Percentiles rank a stretch among this genome's conserved stretches.
Conservation (phyloP, 192 early-diverging fungal genomes). For the Coemansia sp. region DNA sequence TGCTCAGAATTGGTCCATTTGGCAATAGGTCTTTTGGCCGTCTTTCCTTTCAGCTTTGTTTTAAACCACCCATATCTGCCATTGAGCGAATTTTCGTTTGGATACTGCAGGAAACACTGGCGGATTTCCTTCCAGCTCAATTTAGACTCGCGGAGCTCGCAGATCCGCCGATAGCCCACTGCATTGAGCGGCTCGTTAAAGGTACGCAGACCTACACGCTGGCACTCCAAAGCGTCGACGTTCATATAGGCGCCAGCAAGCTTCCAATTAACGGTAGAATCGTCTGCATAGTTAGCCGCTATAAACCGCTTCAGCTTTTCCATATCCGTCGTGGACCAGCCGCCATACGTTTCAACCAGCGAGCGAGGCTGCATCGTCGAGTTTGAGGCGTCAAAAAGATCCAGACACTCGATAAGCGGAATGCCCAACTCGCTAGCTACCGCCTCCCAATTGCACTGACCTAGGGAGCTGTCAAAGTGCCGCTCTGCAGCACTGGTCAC, state of each 20-base stretch:
- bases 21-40: not conserved
- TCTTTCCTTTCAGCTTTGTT: not conserved
- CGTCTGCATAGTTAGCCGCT: too few species aligned
- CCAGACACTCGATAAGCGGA: too few species aligned
- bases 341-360: too few species aligned
- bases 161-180: not conserved
- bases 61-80: not conserved
- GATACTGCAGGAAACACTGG: not conserved
- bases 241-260: not conserved
- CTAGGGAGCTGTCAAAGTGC: too few species aligned
- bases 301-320: too few species aligned
- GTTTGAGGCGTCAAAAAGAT: too few species aligned
- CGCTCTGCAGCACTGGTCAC: too few species aligned
- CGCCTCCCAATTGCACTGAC: too few species aligned
- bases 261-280: not conserved
- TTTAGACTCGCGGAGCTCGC: not conserved
- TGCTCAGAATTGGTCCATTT: not conserved
- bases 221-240: too few species aligned
- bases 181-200: not conserved
- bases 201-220: not conserved
- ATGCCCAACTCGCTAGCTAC: too few species aligned
- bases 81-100: not conserved
- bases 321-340: too few species aligned
- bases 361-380: too few species aligned
- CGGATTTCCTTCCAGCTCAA: not conserved